Evolutionary conservation across 2,329 filamentous ascomycete species (phyloP).

Genomic region (Sporothrix variecibatus): DNA sequence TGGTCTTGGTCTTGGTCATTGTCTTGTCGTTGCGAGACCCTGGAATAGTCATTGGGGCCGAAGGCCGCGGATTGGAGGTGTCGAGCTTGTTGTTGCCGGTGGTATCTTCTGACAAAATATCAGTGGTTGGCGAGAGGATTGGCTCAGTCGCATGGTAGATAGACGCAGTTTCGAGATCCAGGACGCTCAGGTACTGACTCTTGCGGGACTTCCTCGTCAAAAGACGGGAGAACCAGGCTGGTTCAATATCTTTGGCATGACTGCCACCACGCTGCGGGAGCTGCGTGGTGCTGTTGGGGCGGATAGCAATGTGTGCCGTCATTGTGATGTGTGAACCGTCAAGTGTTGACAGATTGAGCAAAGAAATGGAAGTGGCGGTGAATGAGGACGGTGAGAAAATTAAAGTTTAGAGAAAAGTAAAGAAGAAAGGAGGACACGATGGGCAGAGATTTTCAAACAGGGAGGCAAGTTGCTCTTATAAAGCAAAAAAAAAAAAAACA

Average conservation of each 20-base stretch:
- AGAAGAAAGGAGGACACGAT: background rate
- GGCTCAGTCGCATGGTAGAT: background rate
- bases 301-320: background rate
- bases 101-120: background rate
- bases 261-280: background rate
- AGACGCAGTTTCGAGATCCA: background rate
- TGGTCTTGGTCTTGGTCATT: background rate
- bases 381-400: background rate
- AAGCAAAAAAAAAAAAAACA: background rate
- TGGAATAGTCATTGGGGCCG: background rate
- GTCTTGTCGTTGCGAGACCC: background rate
- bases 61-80: background rate
- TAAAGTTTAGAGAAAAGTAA: background rate
- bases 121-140: too few relatives aligned
- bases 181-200: background rate
- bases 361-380: background rate
- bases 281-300: background rate
- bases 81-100: background rate
- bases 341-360: background rate
- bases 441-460: background rate
- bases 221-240: slow-evolving; percentile 14
- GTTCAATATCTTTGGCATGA: background rate
- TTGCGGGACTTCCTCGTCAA: slow-evolving; percentile 3
- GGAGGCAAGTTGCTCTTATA: background rate
- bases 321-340: background rate